phyloP scores from a whole-genome alignment of 768 basidiomycete genomes.

The Bullera alba region DNA sequence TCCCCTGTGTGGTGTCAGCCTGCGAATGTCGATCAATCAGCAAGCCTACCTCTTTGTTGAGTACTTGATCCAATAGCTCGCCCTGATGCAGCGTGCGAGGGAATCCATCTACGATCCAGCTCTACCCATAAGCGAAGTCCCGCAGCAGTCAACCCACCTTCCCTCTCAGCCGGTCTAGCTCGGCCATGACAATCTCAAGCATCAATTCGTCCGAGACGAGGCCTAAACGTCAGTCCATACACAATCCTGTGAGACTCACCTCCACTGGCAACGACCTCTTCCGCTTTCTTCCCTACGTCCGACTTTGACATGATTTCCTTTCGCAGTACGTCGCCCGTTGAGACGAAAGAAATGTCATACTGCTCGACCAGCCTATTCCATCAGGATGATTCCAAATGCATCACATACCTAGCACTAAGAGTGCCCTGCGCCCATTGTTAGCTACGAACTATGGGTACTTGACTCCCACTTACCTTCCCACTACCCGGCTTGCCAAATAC shows the following conservation, averaged over 20 bases:
- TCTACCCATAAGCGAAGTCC: conserved; percentile 16
- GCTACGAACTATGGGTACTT: neutral
- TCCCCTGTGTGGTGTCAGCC: conserved; percentile 20
- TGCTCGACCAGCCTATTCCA: conserved; percentile 39
- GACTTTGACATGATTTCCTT: conserved; percentile 42
- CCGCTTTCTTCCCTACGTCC: conserved; percentile 40
- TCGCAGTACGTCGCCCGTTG: conserved; percentile 46
- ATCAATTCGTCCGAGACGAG: conserved; percentile 45
- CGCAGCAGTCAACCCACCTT: conserved; percentile 20
- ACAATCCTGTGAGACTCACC: conserved; percentile 24
- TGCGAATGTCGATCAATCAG: neutral
- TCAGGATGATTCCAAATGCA: neutral
- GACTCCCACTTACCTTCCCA: conserved; percentile 20
- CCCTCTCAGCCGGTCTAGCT: conserved; percentile 41
- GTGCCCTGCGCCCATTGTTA: conserved; percentile 25
- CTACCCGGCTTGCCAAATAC: conserved; percentile 47
- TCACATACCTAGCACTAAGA: conserved; percentile 28
- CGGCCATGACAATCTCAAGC: conserved; percentile 42
- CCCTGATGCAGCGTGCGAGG: conserved; percentile 46
- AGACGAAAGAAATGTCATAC: conserved; percentile 46
- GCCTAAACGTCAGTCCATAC: conserved; percentile 16
- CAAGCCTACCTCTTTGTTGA: conserved; percentile 31
- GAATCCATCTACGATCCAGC: conserved; percentile 48
- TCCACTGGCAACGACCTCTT: conserved; percentile 43
- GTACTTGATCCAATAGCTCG: conserved; percentile 38